Conservation (phyloP, 768 basidiomycete species). For the Panellus pusillus region DNA sequence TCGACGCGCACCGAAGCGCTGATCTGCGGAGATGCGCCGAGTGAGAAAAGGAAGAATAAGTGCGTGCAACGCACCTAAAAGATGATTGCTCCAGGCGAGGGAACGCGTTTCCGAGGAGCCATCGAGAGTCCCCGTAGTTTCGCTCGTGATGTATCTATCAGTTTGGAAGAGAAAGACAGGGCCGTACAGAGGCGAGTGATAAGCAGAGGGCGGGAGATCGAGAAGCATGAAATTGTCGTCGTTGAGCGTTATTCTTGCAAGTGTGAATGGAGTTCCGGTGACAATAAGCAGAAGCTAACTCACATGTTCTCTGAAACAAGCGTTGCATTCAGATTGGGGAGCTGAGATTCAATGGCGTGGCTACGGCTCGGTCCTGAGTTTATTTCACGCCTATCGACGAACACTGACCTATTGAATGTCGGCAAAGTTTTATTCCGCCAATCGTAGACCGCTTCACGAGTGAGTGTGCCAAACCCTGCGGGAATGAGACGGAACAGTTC, state of each 20-base stretch:
- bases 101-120: conserved; percentile 36
- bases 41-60: background rate
- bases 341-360: conserved; percentile 35
- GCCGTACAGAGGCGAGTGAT: conserved; percentile 36
- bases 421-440: conserved; percentile 19
- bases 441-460: background rate
- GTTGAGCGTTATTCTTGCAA: conserved; percentile 30
- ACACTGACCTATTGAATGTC: conserved; percentile 33
- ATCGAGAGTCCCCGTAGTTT: conserved; percentile 18
- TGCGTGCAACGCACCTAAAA: conserved; percentile 28
- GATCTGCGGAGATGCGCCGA: conserved; percentile 6
- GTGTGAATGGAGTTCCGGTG: background rate
- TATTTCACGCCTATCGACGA: background rate
- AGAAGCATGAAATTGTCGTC: conserved; percentile 41
- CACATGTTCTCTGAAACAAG: conserved; percentile 31
- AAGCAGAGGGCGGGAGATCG: conserved; percentile 28
- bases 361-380: conserved; percentile 17
- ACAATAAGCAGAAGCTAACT: background rate
- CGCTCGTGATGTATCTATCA: conserved; percentile 27
- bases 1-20: conserved; percentile 37
- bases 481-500: conserved; percentile 17
- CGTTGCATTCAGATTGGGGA: conserved; percentile 26
- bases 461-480: background rate
- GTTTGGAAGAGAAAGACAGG: conserved; percentile 36
- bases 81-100: conserved; percentile 33